Evolutionary conservation across 2,329 filamentous ascomycete genomes (phyloP).

Genomic region (Xylaria sp.): DNA sequence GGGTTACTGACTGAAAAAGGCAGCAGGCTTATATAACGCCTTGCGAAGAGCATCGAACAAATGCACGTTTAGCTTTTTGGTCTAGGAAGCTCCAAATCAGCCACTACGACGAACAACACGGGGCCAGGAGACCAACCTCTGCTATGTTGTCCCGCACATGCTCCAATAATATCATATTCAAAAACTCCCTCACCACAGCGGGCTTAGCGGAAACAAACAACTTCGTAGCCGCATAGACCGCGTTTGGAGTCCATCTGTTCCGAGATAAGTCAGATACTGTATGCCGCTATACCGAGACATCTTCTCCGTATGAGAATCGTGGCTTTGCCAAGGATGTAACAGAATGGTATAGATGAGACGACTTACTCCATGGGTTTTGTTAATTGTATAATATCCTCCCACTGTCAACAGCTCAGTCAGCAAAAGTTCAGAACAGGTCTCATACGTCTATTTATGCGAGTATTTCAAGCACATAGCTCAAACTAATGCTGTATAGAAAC

Average conservation of each 20-base stretch:
- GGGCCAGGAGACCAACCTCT: conserved; percentile 14
- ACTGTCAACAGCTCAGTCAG: conserved; percentile 46
- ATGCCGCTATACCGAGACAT: not conserved
- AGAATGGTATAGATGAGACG: not conserved
- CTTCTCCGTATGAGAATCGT: not conserved
- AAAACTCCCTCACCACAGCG: conserved; percentile 79
- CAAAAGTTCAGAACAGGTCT: too few relatives aligned
- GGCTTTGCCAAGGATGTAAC: not conserved
- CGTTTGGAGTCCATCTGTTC: conserved; percentile 68
- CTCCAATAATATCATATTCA: conserved; percentile 85
- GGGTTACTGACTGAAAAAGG: conserved; percentile 73
- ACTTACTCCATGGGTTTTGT: conserved; percentile 71
- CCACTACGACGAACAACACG: conserved; percentile 41
- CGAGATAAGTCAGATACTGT: conserved; percentile 1
- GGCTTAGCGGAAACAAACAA: conserved; percentile 91
- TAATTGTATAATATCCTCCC: conserved; percentile 85
- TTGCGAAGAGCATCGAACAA: conserved; percentile 95
- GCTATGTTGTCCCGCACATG: conserved; percentile 92
- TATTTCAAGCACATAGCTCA: too few relatives aligned
- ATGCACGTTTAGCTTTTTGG: conserved; percentile 93
- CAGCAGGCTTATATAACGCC: conserved; percentile 53
- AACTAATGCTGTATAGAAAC: too few relatives aligned
- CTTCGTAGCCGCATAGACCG: conserved; percentile 85
- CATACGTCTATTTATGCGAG: too few relatives aligned
- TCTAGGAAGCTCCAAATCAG: conserved; percentile 52